Conservation (phyloP, 2,329 filamentous ascomycete genomes). For the Cytospora piceicola region DNA sequence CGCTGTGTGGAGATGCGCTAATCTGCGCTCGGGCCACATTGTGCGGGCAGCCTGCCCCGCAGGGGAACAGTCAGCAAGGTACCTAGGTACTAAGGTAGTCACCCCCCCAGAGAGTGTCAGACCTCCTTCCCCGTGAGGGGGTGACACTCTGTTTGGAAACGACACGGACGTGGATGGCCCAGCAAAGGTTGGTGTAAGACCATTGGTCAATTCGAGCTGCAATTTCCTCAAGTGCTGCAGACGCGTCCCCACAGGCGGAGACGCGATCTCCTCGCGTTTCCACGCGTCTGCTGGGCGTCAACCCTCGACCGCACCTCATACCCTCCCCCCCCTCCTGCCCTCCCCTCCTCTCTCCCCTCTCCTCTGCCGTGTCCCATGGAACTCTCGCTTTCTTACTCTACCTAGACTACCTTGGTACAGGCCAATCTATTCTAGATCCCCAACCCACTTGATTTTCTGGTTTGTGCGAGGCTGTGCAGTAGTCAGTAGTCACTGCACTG, state of each 20-base stretch:
- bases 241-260: slow-evolving; percentile 15
- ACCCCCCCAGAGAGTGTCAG: background rate
- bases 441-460: background rate
- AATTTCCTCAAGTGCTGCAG: slow-evolving; percentile 21
- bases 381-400: slow-evolving; percentile 23
- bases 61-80: background rate
- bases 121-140: background rate
- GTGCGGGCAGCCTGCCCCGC: background rate
- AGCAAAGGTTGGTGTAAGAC: slow-evolving; percentile 21
- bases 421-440: background rate
- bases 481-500: too few relatives aligned
- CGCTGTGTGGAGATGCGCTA: slow-evolving; percentile 12
- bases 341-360: background rate
- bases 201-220: slow-evolving; percentile 19
- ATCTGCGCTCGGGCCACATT: slow-evolving; percentile 13
- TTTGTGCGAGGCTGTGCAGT: background rate
- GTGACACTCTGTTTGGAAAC: slow-evolving; percentile 13
- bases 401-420: slow-evolving; percentile 5
- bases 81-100: background rate
- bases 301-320: slow-evolving; percentile 6
- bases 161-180: slow-evolving; percentile 4
- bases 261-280: slow-evolving; percentile 8
- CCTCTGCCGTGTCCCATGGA: slow-evolving; percentile 9
- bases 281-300: slow-evolving; percentile 20
- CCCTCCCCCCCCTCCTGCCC: background rate